Evolutionary conservation across 192 early-diverging fungal species (phyloP).

Genomic region (Dissophora ornata): DNA sequence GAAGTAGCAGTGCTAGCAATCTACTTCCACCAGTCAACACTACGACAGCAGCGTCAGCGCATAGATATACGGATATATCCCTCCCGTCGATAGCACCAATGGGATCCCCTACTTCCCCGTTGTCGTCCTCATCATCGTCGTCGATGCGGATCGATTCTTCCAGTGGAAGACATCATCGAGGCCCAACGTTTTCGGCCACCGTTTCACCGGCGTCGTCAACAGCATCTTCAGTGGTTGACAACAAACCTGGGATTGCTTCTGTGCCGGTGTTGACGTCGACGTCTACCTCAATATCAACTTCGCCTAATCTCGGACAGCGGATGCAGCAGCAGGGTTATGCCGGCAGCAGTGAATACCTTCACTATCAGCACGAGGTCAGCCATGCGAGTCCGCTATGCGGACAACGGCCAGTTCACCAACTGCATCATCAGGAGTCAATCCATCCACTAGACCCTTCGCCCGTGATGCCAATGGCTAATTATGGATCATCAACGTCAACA

Average conservation of each 20-base stretch:
- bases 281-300: not conserved
- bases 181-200: conserved; percentile 5
- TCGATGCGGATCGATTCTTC: conserved; percentile 20
- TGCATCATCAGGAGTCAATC: conserved; percentile 12
- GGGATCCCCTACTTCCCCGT: conserved; percentile 20
- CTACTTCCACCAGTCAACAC: conserved; percentile 8
- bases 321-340: not conserved
- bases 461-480: not conserved
- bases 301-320: not conserved
- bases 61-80: not conserved
- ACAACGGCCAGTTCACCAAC: not conserved
- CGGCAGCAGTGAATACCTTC: not conserved
- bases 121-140: conserved; percentile 31
- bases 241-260: conserved; percentile 3
- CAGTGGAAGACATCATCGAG: not conserved
- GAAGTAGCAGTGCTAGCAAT: not conserved
- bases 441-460: conserved; percentile 29
- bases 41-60: not conserved
- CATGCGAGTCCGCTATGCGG: no score
- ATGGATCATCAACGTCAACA: no score
- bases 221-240: conserved; percentile 12
- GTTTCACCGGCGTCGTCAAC: conserved; percentile 34
- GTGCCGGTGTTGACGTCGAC: not conserved
- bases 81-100: not conserved
- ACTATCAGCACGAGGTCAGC: no score